Percentiles rank a stretch among this genome's conserved stretches.
Conservation (phyloP, 352 stramenopile genomes). For the Plasmopara halstedii region DNA sequence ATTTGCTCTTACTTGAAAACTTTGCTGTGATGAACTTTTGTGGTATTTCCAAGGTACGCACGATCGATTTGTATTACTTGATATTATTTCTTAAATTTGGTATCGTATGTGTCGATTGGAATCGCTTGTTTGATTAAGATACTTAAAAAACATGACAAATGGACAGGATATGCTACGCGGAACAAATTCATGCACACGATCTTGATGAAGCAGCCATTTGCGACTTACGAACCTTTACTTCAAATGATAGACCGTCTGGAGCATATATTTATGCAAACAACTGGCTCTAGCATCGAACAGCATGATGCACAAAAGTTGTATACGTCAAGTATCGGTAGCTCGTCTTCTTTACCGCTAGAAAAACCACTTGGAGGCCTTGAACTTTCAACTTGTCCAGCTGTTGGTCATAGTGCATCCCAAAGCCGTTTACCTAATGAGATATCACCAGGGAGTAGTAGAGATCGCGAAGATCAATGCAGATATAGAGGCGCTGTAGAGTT, state of each 20-base stretch:
- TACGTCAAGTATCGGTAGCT: constrained; percentile 29
- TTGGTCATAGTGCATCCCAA: constrained; percentile 10
- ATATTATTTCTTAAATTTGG: too few species aligned
- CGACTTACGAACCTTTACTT: constrained; percentile 74
- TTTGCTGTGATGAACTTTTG: constrained; percentile 89
- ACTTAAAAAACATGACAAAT: constrained; percentile 88
- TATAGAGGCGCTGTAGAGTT: constrained; percentile 22
- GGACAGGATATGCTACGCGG: constrained; percentile 85
- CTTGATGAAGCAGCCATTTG: constrained; percentile 84
- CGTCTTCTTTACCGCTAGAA: constrained; percentile 17
- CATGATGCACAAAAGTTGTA: constrained; percentile 59
- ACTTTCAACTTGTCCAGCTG: too few species aligned
- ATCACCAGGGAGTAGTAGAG: constrained; percentile 14
- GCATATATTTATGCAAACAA: constrained; percentile 84
- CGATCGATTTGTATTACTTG: too few species aligned
- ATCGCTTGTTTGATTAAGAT: constrained; percentile 38
- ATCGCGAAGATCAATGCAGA: constrained; percentile 14
- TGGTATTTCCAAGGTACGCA: constrained; percentile 85
- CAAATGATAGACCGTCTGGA: constrained; percentile 84
- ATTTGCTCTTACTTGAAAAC: constrained; percentile 81
- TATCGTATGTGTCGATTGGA: too few species aligned
- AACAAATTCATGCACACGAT: constrained; percentile 89
- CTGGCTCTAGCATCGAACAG: constrained; percentile 79
- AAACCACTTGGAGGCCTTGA: constrained; percentile 6
- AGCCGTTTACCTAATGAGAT: constrained; percentile 29